A percentile compares a stretch with the other conserved stretches of the same genome.
Conservation (phyloP, 2,329 filamentous ascomycete genomes). For the Pyrenochaeta sp. region DNA sequence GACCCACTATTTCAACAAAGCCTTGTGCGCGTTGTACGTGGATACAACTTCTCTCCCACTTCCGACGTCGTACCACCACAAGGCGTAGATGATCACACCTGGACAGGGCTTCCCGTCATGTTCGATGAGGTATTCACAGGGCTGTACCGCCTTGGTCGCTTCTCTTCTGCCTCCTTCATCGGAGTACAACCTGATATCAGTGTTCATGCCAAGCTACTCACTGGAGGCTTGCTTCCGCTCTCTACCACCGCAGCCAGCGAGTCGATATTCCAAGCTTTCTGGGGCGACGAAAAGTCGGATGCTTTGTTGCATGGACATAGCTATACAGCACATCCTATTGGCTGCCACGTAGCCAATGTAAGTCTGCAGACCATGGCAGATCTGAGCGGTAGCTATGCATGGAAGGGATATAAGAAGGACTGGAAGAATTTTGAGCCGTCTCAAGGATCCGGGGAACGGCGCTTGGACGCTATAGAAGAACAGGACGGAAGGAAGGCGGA, state of each 20-base stretch:
- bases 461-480: not conserved
- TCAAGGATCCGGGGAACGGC: not conserved
- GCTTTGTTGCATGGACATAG: slow-evolving; percentile 85
- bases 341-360: slow-evolving; percentile 79
- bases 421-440: not conserved
- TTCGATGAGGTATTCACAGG: slow-evolving; percentile 92
- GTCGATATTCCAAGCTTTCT: slow-evolving; percentile 75
- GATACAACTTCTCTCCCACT: slow-evolving; percentile 62
- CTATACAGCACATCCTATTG: slow-evolving; percentile 84
- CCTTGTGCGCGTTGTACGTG: slow-evolving; percentile 72
- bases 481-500: not conserved
- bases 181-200: slow-evolving; percentile 75
- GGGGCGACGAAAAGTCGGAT: slow-evolving; percentile 76
- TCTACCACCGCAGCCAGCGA: slow-evolving; percentile 79
- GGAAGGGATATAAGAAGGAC: slow-evolving; percentile 14
- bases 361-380: slow-evolving; percentile 65
- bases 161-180: slow-evolving; percentile 75
- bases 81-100: slow-evolving; percentile 49
- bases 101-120: slow-evolving; percentile 79
- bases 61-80: not conserved
- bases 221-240: slow-evolving; percentile 79
- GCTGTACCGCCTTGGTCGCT: slow-evolving; percentile 79
- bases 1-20: slow-evolving; percentile 83
- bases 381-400: slow-evolving; percentile 9
- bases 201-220: slow-evolving; percentile 84